Evolutionary conservation across 2,329 filamentous ascomycete genomes (phyloP).

Genomic region (Penicillium sp.): DNA sequence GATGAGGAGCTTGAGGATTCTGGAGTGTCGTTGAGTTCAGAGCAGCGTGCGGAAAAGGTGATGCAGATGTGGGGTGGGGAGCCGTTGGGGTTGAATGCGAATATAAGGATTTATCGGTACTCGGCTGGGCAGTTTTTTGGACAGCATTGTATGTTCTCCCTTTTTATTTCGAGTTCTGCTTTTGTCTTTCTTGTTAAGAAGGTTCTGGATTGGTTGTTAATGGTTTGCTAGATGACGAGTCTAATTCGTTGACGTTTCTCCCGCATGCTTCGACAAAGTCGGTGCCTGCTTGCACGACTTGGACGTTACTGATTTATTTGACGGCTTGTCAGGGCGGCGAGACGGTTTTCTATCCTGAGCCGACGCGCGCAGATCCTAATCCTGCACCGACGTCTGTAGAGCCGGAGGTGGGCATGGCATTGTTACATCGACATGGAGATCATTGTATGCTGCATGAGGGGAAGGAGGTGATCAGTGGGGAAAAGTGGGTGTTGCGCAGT

Average conservation of each 20-base stretch:
- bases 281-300: conserved; percentile 65
- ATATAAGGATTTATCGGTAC: conserved; percentile 87
- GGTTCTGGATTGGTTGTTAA: neutral
- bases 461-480: conserved; percentile 67
- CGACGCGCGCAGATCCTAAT: conserved; percentile 40
- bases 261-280: conserved; percentile 38
- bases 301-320: conserved; percentile 85
- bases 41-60: conserved; percentile 4
- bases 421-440: conserved; percentile 82
- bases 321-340: conserved; percentile 80
- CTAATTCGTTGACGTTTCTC: conserved; percentile 62
- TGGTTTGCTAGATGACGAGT: conserved; percentile 67
- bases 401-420: conserved; percentile 74
- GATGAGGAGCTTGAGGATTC: too few relatives aligned
- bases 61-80: conserved; percentile 67
- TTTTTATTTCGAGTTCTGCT: neutral
- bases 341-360: conserved; percentile 80
- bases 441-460: conserved; percentile 89
- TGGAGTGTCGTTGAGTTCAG: neutral
- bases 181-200: too few relatives aligned
- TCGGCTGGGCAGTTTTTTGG: conserved; percentile 83
- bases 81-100: conserved; percentile 76
- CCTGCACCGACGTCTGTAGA: conserved; percentile 64
- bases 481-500: conserved; percentile 87
- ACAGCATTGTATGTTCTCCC: conserved; percentile 66